Base-by-base conservation (phyloP, 192 early-diverging fungal genomes). In the Geosiphon pyriformis region DNA sequence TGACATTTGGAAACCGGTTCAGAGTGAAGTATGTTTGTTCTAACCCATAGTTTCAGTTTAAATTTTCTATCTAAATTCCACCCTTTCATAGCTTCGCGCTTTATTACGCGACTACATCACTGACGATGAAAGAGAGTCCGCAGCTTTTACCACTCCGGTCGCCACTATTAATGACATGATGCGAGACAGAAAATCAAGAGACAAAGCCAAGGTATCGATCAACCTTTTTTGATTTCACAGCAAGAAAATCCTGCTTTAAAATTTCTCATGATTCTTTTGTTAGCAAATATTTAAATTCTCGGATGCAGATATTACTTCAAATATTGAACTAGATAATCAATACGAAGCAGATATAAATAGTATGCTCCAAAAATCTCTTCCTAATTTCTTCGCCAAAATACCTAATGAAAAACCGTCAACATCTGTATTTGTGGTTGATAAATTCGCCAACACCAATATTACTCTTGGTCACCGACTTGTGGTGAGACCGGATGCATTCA, bases 401-500 rank as follows among this genome's bases (percentile, higher is more conserved):
- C 55, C 62, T 20, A 55, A 57, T 34, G 68, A 70, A 35, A 57
- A 46, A 20, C 59, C 56, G 27, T 34, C 58, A 7, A 25, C 51
- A 30, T 58, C 67, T 23, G 58, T 63, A 17, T 49, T 70, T 33
- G 62, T 87, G 11, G 76, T 85, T 51, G 88, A 91, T 69, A 80
- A 83, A 62, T 90, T 87, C 71, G 86, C 86, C 22, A 75, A 76
- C 34, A 80, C 78, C 47, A 72, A 78, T 17, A 78, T 80, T 1
- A 73, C 81, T 10, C 74, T 79, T 25, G 86, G 87, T 3, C 89
- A 91, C 66, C 76, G 78, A 12, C 56, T 92, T 4, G 63, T 92
- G n/a, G 78, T 90, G 31, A 72, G 60, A 29, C 84, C 90, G 2
- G 83, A 87, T 69, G 74, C 87, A 31, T 81, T 82, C 51, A 90